A percentile compares a stretch with the other conserved stretches of the same genome.
These are phyloP conservation scores for Aspergillus sojae DNA, from an alignment of 2,329 filamentous ascomycete species.

Conservation along the genomic window DNA sequence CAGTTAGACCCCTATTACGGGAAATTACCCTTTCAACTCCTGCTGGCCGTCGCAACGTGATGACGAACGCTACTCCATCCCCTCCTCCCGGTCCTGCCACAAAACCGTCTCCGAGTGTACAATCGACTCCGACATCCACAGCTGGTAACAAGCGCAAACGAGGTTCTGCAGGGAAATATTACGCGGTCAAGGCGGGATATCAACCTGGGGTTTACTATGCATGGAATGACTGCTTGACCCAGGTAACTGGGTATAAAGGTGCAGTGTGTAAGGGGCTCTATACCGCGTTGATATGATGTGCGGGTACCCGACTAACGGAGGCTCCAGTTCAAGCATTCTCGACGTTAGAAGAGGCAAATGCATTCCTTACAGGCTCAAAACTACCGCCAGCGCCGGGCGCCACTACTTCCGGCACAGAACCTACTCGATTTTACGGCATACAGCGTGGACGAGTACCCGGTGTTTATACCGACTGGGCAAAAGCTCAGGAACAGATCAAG, in stretches of 20 bases:
- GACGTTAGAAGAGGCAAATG: conserved; percentile 73
- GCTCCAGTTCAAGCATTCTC: conserved; percentile 76
- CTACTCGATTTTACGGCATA: conserved; percentile 62
- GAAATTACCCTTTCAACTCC: conserved; percentile 1
- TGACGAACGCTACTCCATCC: conserved; percentile 38
- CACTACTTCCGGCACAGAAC: conserved; percentile 38
- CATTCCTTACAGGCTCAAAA: conserved; percentile 69
- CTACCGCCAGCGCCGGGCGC: conserved; percentile 36
- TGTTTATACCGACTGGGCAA: conserved; percentile 68
- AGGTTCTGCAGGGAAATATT: conserved; percentile 57
- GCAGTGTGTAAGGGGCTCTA: conserved; percentile 64
- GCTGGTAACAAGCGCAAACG: conserved; percentile 60
- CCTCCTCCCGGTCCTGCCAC: conserved; percentile 36
- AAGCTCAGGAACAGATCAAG: conserved; percentile 71
- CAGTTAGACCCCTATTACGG: neutral
- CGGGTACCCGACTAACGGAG: neutral
- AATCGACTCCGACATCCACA: conserved; percentile 34
- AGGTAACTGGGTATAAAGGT: conserved; percentile 65
- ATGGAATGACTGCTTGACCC: conserved; percentile 64
- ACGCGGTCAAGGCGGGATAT: conserved; percentile 64
- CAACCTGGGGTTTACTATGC: conserved; percentile 65
- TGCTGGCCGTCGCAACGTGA: conserved; percentile 17
- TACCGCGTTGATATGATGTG: neutral
- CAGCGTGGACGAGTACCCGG: conserved; percentile 61
- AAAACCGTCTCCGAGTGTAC: conserved; percentile 29